These are phyloP conservation scores for Plasmodium chabaudi DNA, from an alignment of 169 alveolate species.

Conservation along the genomic window DNA sequence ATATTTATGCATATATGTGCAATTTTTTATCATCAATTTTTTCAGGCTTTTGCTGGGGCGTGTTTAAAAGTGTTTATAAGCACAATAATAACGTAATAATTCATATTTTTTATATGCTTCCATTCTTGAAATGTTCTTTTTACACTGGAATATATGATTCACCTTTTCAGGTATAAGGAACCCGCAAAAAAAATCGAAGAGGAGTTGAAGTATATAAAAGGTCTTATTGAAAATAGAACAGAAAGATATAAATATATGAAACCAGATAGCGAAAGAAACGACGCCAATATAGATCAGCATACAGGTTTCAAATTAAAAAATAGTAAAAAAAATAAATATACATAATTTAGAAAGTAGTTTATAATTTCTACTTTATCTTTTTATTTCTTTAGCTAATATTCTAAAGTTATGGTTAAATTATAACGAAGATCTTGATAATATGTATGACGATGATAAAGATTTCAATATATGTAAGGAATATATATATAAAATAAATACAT, in stretches of 20 bases:
- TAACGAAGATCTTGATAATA: slow-evolving; percentile 57
- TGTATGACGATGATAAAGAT: slow-evolving; percentile 59
- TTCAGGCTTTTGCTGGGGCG: slow-evolving; percentile 20
- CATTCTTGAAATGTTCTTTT: neutral
- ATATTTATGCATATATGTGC: neutral
- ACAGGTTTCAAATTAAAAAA: slow-evolving; percentile 32
- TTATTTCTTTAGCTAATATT: slow-evolving; percentile 20
- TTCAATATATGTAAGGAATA: slow-evolving; percentile 34
- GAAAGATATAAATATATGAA: slow-evolving; percentile 18
- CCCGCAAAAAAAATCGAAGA: slow-evolving; percentile 70
- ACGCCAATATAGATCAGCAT: slow-evolving; percentile 37
- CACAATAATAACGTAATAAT: slow-evolving; percentile 58
- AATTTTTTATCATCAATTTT: neutral
- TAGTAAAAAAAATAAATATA: slow-evolving; percentile 28
- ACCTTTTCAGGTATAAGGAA: slow-evolving; percentile 39
- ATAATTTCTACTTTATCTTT: slow-evolving; percentile 10
- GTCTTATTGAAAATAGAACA: slow-evolving; percentile 28
- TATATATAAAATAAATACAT: neutral
- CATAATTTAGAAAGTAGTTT: slow-evolving; percentile 3
- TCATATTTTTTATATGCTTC: neutral
- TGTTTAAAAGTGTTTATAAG: slow-evolving; percentile 41
- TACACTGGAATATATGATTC: neutral
- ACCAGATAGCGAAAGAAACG: neutral
- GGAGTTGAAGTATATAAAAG: slow-evolving; percentile 45
- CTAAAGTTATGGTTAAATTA: slow-evolving; percentile 65